Evolutionary conservation across 164 flowering plant species (phyloP).

Genomic region (Vitis riparia): DNA sequence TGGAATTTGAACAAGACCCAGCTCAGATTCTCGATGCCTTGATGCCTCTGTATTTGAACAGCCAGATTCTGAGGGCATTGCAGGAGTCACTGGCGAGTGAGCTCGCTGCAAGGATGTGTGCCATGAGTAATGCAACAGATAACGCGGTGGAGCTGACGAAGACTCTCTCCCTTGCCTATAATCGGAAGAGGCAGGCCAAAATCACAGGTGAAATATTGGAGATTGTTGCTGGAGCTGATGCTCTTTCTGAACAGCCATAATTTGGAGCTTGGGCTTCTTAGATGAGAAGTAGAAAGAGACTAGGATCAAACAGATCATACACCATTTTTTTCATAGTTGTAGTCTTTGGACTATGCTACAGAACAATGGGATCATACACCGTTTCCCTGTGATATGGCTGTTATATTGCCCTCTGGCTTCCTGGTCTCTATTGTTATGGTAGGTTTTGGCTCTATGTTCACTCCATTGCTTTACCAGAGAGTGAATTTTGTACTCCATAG

Average conservation of each 20-base stretch:
- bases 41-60: slow-evolving; percentile 85
- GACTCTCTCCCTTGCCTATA: slow-evolving; percentile 52
- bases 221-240: slow-evolving; percentile 92
- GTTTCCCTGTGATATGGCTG: no score
- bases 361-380: no score
- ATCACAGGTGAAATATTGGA: slow-evolving; percentile 90
- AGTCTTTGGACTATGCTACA: no score
- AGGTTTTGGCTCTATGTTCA: no score
- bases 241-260: slow-evolving; percentile 24
- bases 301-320: no score
- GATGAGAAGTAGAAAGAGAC: no score
- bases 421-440: no score
- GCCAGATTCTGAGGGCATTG: slow-evolving; percentile 83
- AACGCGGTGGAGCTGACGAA: slow-evolving; percentile 78
- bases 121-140: slow-evolving; percentile 84
- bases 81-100: slow-evolving; percentile 92
- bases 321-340: no score
- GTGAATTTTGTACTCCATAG: not conserved
- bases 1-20: slow-evolving; percentile 95
- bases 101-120: slow-evolving; percentile 87
- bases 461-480: no score
- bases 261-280: no score
- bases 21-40: slow-evolving; percentile 91
- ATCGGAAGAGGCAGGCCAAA: slow-evolving; percentile 77
- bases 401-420: no score